phyloP scores from a whole-genome alignment of 352 stramenopile species.

The Pythium dissimile region DNA sequence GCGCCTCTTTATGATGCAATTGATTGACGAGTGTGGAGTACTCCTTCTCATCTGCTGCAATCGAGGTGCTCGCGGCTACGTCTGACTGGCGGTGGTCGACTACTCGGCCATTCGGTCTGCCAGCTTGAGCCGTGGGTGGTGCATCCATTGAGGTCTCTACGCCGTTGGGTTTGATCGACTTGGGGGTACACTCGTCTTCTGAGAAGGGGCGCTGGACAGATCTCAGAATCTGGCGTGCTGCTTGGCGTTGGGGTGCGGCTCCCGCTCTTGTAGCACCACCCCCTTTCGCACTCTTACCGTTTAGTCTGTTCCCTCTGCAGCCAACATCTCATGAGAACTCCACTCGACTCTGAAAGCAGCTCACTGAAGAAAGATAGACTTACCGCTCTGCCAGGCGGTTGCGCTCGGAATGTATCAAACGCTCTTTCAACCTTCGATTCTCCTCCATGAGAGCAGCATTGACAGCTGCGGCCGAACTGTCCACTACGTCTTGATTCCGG shows the following conservation, averaged over 20 bases:
- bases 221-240: slow-evolving; percentile 11
- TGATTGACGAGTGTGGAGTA: slow-evolving; percentile 35
- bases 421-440: slow-evolving; percentile 56
- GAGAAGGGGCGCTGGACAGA: slow-evolving; percentile 13
- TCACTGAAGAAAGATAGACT: not conserved
- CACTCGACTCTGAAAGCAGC: not conserved
- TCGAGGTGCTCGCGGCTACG: not conserved
- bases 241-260: slow-evolving; percentile 9
- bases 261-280: not conserved
- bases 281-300: not conserved
- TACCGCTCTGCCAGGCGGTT: slow-evolving; percentile 45
- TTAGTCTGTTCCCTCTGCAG: not conserved
- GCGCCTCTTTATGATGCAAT: slow-evolving; percentile 56
- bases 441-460: slow-evolving; percentile 60
- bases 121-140: no score
- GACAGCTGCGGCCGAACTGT: slow-evolving; percentile 19
- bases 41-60: slow-evolving; percentile 8
- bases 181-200: slow-evolving; percentile 9
- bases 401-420: slow-evolving; percentile 50
- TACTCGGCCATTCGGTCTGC: no score
- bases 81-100: no score
- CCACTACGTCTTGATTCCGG: slow-evolving; percentile 27
- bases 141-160: not conserved
- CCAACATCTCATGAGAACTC: no score
- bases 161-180: not conserved